phyloP scores from a whole-genome alignment of 2,329 filamentous ascomycete genomes.

The Myrmaecium sp. region DNA sequence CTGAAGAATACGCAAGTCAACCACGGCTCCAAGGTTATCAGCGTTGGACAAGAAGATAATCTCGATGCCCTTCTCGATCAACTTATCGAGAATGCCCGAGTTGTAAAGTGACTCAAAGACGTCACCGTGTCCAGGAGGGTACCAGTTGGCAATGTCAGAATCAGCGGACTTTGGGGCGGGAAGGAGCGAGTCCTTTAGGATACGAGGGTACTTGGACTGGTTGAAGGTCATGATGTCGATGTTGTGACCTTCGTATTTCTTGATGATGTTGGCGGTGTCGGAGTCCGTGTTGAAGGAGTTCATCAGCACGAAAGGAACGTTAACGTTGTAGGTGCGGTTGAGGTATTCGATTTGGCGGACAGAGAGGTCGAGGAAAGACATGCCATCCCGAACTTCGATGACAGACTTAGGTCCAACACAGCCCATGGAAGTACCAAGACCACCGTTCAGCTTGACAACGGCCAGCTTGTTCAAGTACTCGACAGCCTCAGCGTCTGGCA shows the following conservation, averaged over 20 bases:
- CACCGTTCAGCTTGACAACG: slow-evolving; percentile 97
- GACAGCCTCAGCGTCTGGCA: slow-evolving; percentile 78
- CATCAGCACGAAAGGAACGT: slow-evolving; percentile 97
- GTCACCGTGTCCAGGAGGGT: slow-evolving; percentile 96
- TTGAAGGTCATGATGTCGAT: slow-evolving; percentile 99
- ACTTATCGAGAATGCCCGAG: slow-evolving; percentile 93
- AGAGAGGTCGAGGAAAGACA: slow-evolving; percentile 98
- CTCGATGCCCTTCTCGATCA: slow-evolving; percentile 87
- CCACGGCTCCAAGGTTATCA: slow-evolving; percentile 94
- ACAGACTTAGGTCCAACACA: slow-evolving; percentile 98
- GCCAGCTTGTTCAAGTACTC: slow-evolving; percentile 94
- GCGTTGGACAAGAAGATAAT: slow-evolving; percentile 98
- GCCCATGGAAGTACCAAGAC: slow-evolving; percentile 98
- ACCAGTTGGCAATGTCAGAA: slow-evolving; percentile 90
- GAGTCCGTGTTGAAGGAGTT: slow-evolving; percentile 99
- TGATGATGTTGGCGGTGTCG: slow-evolving; percentile 97
- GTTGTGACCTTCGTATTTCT: slow-evolving; percentile 99
- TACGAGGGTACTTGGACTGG: slow-evolving; percentile 94
- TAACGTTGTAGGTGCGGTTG: slow-evolving; percentile 93
- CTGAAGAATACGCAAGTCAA: slow-evolving; percentile 94
- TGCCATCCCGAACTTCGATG: slow-evolving; percentile 98
- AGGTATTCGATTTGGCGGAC: slow-evolving; percentile 98
- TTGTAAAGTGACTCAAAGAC: slow-evolving; percentile 99
- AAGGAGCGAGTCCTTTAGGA: slow-evolving; percentile 94
- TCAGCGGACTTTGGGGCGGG: slow-evolving; percentile 82